phyloP scores from a whole-genome alignment of 2,329 filamentous ascomycete species.

The Penicillium janthinellum region DNA sequence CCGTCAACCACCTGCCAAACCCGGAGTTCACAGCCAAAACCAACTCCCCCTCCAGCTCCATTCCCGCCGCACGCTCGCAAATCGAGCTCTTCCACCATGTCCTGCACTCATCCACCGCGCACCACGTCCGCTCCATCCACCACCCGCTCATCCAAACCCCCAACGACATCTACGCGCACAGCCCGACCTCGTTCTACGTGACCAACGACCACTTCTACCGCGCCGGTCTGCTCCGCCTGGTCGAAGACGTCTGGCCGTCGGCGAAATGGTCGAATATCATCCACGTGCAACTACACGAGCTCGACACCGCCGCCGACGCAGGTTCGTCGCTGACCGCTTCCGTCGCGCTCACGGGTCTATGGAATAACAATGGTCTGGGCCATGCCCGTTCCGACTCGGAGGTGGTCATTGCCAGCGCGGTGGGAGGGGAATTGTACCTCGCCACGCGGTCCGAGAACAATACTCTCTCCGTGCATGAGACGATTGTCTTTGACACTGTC shows the following conservation, averaged over 20 bases:
- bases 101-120: constrained; percentile 45
- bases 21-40: constrained; percentile 36
- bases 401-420: constrained; percentile 42
- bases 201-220: constrained; percentile 63
- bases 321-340: constrained; percentile 45
- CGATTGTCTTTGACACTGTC: constrained; percentile 47
- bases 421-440: constrained; percentile 53
- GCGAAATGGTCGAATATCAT: constrained; percentile 56
- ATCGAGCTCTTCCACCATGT: constrained; percentile 62
- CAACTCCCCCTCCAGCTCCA: constrained; percentile 11
- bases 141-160: constrained; percentile 59
- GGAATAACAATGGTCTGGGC: constrained; percentile 61
- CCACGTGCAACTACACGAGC: constrained; percentile 44
- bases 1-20: constrained; percentile 62
- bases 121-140: constrained; percentile 56
- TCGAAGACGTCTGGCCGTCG: constrained; percentile 51
- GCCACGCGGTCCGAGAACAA: constrained; percentile 28
- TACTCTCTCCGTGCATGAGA: constrained; percentile 47
- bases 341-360: constrained; percentile 49
- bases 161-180: constrained; percentile 58
- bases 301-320: constrained; percentile 27
- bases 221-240: constrained; percentile 48
- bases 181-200: constrained; percentile 55
- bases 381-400: constrained; percentile 47
- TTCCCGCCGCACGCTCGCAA: constrained; percentile 52